Evolutionary conservation across 2,329 filamentous ascomycete genomes (phyloP), one percentile per base, ranked within the genome.

Genomic region (Penicillium capsulatum): DNA sequence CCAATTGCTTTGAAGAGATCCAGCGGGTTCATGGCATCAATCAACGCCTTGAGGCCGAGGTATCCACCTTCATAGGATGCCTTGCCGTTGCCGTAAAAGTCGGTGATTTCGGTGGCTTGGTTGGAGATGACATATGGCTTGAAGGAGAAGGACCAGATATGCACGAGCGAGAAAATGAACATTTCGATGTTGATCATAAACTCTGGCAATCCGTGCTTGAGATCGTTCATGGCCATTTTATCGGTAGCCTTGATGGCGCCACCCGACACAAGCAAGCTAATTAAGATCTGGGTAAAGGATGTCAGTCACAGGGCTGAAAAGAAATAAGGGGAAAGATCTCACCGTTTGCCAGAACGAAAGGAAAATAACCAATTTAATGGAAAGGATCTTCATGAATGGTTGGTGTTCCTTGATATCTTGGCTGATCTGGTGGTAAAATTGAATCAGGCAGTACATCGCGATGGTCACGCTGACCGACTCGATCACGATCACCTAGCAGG

Each of bases 331-430:
- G n/a, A 7, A 16, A 3, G 17, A 32, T 51, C 67, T 50, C 54
- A 75, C 71, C 20, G 70, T 72, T 59, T 95, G 88, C 88, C 88
- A 94, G 65, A 94, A 94, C 24, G 83, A 89, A 51, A 95, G 75
- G 71, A 94, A 94, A 57, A 94, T 88, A 58, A 94, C 87, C 17
- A 94, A 75, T 66, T 94, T 94, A 67, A 95, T 92, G 56, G 86
- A 84, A 14, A 88, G 60, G 17, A 94, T 81, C 65, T 94, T 94
- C 49, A 91, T 65, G 50, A 91, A 84, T 0, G 87, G 84, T 13
- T 70, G 74, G 58, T 94, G 79, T 38, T 82, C 75, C 6, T 75
- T 73, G 17, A 94, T 73, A 42, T 86, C 78, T 1, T 73, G 67
- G 47, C 79, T 81, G 31, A 92, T 72, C 63, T 94, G 86, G 19